These are phyloP conservation scores for Penicillium ochrochloron DNA, from an alignment of 495 filamentous ascomycete genomes.

Conservation along the genomic window DNA sequence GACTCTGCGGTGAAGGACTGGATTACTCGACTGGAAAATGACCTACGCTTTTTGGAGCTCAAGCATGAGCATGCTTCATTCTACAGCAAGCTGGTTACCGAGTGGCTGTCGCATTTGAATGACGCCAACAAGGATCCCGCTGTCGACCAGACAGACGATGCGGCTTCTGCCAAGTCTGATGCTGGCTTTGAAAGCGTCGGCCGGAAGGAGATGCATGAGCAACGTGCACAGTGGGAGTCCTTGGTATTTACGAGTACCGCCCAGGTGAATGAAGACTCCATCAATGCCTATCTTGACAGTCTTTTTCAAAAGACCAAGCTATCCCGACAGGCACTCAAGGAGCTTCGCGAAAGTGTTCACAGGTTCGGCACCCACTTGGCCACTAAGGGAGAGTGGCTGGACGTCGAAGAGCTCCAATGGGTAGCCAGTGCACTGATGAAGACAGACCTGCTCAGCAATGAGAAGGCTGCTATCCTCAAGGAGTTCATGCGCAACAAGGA, in stretches of 20 bases:
- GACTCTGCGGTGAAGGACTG: conserved; percentile 48
- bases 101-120: conserved; percentile 58
- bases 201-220: conserved; percentile 54
- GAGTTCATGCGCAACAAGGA: conserved; percentile 62
- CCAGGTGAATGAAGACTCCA: conserved; percentile 48
- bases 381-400: conserved; percentile 38
- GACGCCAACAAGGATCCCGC: conserved; percentile 12
- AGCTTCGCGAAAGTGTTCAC: conserved; percentile 47
- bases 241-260: conserved; percentile 56
- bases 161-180: conserved; percentile 14
- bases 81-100: conserved; percentile 64
- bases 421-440: conserved; percentile 57
- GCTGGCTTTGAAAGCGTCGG: conserved; percentile 43
- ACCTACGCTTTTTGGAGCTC: conserved; percentile 54
- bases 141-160: conserved; percentile 11
- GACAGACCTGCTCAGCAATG: conserved; percentile 61
- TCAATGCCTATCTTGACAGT: conserved; percentile 54
- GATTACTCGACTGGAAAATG: conserved; percentile 53
- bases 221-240: conserved; percentile 58
- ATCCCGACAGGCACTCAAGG: conserved; percentile 47
- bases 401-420: conserved; percentile 49
- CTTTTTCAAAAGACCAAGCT: conserved; percentile 53
- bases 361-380: conserved; percentile 50
- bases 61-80: conserved; percentile 65
- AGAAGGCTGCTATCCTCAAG: conserved; percentile 60